Percentiles rank a stretch among this genome's conserved stretches.
These are phyloP conservation scores for Hemileccinum rubropunctum DNA, from an alignment of 768 basidiomycete species.

Conservation along the genomic window DNA sequence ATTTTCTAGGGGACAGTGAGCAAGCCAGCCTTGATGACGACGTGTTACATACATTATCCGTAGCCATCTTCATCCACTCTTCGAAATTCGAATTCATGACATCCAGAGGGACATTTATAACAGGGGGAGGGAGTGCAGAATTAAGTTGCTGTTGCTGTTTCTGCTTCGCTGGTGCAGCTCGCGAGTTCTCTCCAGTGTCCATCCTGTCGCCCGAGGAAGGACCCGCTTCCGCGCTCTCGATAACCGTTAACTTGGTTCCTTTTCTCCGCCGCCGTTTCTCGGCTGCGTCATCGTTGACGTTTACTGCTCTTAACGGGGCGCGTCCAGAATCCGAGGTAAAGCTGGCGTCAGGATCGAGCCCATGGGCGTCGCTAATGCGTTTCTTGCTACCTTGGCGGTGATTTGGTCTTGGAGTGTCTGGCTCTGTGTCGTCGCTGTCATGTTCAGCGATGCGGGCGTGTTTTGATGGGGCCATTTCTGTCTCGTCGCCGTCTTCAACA, in stretches of 20 bases:
- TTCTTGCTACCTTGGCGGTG: slow-evolving; percentile 33
- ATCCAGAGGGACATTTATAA: slow-evolving; percentile 65
- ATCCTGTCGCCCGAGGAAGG: slow-evolving; percentile 49
- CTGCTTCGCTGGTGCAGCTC: slow-evolving; percentile 48
- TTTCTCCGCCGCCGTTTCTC: slow-evolving; percentile 83
- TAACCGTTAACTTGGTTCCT: slow-evolving; percentile 61
- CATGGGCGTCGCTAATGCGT: slow-evolving; percentile 49
- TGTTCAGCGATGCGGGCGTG: slow-evolving; percentile 21
- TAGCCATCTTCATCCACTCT: slow-evolving; percentile 99
- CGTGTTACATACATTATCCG: slow-evolving; percentile 78
- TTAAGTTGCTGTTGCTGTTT: slow-evolving; percentile 59
- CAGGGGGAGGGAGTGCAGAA: slow-evolving; percentile 55
- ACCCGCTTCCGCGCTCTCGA: slow-evolving; percentile 57
- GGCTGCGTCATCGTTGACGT: slow-evolving; percentile 79
- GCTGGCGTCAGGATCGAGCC: slow-evolving; percentile 33
- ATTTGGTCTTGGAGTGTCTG: slow-evolving; percentile 28
- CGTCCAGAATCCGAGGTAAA: slow-evolving; percentile 38
- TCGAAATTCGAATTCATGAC: slow-evolving; percentile 94
- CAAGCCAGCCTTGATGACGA: neutral
- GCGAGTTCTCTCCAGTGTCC: slow-evolving; percentile 38
- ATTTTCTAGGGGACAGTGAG: slow-evolving; percentile 77
- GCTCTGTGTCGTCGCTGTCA: slow-evolving; percentile 33
- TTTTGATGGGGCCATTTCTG: slow-evolving; percentile 22
- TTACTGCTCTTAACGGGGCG: slow-evolving; percentile 39
- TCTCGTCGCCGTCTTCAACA: slow-evolving; percentile 26